Base-by-base conservation (phyloP, 2,329 filamentous ascomycete species). In the Phialophora macrospora region DNA sequence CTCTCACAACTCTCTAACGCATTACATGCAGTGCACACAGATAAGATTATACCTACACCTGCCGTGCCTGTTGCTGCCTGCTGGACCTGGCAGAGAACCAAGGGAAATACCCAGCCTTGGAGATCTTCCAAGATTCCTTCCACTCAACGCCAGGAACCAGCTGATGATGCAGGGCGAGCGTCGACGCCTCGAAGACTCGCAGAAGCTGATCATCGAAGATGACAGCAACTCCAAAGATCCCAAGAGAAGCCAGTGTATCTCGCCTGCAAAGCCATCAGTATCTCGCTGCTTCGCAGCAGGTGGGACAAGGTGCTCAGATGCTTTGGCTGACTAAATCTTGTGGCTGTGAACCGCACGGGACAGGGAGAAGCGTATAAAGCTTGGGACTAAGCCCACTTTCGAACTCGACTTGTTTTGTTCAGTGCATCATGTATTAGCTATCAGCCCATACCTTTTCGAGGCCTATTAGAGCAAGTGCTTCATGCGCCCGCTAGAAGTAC, bases 401-500 rank as follows among this genome's bases (percentile, higher is more conserved):
- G 28, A 30, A 51, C 17, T 32, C 51, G 6, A 41, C 44, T 52
- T 48, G 30, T 41, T 54, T 44, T 51, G 58, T 60, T 52, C 30
- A 52, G 38, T 51, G 48, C 58, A 41, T 62, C 34, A 32, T 38
- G 30, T 65, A 69, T 69, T 69, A 67, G 63, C 57, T 65, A 65
- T 65, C 65, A 69, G 67, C 65, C 67, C 51, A 20, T 24, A 26
- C 8, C 17, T 7, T 51, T 14, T 22, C 32, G 4, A 30, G 63
- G 63, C 67, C 67, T 67, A 69, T 69, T 69, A 69, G 52, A 59
- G 65, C 65, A 65, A 55, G 59, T 49, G 58, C 55, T 61, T 38
- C n/a, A 68, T 66, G 63, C 58, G 38, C 34, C 64, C 51, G 49
- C 58, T 58, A 62, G 30, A 49, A 60, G 64, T 64, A 64, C 55